These are phyloP conservation scores for Sporothrix dimorphospora DNA, from an alignment of 2,329 filamentous ascomycete genomes.

Conservation along the genomic window DNA sequence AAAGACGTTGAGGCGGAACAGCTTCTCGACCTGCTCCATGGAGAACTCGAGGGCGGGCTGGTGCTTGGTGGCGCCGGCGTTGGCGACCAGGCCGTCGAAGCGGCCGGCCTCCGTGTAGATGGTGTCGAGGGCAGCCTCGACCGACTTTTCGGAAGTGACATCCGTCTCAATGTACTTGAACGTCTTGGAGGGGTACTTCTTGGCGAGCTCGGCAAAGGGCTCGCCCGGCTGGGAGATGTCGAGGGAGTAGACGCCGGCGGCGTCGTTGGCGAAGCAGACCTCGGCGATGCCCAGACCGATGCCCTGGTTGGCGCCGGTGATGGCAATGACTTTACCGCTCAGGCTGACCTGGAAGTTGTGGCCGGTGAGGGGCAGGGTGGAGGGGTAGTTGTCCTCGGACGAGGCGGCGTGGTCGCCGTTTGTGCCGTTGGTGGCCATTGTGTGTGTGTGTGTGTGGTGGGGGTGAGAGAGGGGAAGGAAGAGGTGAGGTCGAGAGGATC, in stretches of 20 bases:
- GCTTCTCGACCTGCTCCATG: slow-evolving; percentile 44
- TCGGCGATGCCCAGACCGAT: slow-evolving; percentile 53
- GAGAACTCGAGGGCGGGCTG: slow-evolving; percentile 50
- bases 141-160: slow-evolving; percentile 48
- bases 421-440: slow-evolving; percentile 15
- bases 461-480: not conserved
- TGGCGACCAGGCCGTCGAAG: slow-evolving; percentile 48
- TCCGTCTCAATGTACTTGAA: slow-evolving; percentile 50
- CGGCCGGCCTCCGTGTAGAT: slow-evolving; percentile 46
- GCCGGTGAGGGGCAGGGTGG: slow-evolving; percentile 41
- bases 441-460: not conserved
- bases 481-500: not conserved
- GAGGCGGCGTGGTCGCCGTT: slow-evolving; percentile 26
- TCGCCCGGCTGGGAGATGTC: slow-evolving; percentile 46
- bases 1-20: slow-evolving; percentile 53
- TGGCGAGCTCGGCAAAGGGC: slow-evolving; percentile 45
- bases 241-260: slow-evolving; percentile 46
- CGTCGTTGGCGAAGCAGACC: slow-evolving; percentile 50
- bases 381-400: slow-evolving; percentile 26
- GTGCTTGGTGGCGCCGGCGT: slow-evolving; percentile 51
- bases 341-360: slow-evolving; percentile 45
- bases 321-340: slow-evolving; percentile 46
- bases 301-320: slow-evolving; percentile 50
- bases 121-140: slow-evolving; percentile 47
- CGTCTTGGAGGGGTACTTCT: slow-evolving; percentile 47